Conservation (phyloP, 2,329 filamentous ascomycete genomes). For the Orbilia oligospora region DNA sequence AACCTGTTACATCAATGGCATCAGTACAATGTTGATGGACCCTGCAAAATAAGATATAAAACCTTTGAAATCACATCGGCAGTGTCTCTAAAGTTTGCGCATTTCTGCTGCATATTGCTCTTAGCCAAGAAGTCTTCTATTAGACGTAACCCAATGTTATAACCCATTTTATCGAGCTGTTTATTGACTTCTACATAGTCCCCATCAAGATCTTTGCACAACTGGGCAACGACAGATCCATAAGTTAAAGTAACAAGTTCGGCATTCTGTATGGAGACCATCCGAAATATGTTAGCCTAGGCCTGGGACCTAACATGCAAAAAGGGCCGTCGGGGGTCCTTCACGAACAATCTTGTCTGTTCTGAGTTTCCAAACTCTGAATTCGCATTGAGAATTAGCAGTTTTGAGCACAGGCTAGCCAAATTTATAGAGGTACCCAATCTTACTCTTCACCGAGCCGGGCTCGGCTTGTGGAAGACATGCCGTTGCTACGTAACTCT, state of each 20-base stretch:
- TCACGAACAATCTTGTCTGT: slow-evolving; percentile 64
- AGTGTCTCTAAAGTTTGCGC: slow-evolving; percentile 93
- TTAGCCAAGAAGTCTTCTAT: slow-evolving; percentile 99
- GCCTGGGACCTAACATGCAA: not conserved
- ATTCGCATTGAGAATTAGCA: slow-evolving; percentile 9
- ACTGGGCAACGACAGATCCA: slow-evolving; percentile 94
- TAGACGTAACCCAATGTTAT: slow-evolving; percentile 94
- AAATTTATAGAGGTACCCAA: slow-evolving; percentile 56
- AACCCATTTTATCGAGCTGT: slow-evolving; percentile 98
- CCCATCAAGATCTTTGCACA: slow-evolving; percentile 95
- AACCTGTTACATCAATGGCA: slow-evolving; percentile 73
- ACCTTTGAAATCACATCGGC: slow-evolving; percentile 97
- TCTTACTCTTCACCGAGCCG: slow-evolving; percentile 82
- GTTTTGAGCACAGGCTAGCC: not conserved
- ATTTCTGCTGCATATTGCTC: slow-evolving; percentile 88
- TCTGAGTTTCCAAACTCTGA: slow-evolving; percentile 64
- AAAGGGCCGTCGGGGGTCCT: not conserved
- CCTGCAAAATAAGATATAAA: slow-evolving; percentile 37
- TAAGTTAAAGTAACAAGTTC: slow-evolving; percentile 98
- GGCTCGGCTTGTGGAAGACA: slow-evolving; percentile 77
- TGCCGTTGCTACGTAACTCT: slow-evolving; percentile 62
- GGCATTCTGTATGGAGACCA: slow-evolving; percentile 71
- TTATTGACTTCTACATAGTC: slow-evolving; percentile 97
- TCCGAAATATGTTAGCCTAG: not conserved
- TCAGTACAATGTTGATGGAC: not conserved